Evolutionary conservation across 1,284 basidiomycete species (phyloP), one percentile per base, ranked within the genome.

Genomic region (Microbotryum lychnidis-dioicae): DNA sequence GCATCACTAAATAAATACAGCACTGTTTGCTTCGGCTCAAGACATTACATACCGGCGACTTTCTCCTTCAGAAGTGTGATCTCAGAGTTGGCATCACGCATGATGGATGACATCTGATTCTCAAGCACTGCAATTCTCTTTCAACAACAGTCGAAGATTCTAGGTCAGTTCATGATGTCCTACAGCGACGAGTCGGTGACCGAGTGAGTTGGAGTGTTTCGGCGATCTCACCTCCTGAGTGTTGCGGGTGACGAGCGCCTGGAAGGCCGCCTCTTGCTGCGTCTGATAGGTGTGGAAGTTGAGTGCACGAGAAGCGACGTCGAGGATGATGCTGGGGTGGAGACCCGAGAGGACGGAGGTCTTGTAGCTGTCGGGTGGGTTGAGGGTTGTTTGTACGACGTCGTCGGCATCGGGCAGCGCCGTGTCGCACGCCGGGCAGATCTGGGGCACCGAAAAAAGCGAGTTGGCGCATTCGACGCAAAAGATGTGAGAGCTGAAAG

Each of bases 401-500:
- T 91, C 88, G 71, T 91, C 87, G 18, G 86, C 85, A 74, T 91
- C 88, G 1, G 82, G 82, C 49, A 91, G 76, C 49, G 81, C 79
- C 0, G 87, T 87, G 72, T 90, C 87, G 72, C 88, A 91, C 23
- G 87, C 87, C 69, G 87, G 87, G 73, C 88, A 90, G 42, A 87
- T 77, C 54, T 86, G 81, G 18, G 87, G 81, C 2, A 81, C 77
- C 63, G 83, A 86, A 76, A 91, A 90, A 21, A 88, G 75, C 69
- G 87, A 84, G 71, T 88, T 89, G 25, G 88, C 88, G 72, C 89
- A 90, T 23, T 87, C 85, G 62, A 89, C 86, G 89, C 67, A 33
- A 37, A 63, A 56, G 55, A 65, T 60, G 52, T 60, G 48, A 48
- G 69, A 45, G 60, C 49, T 54, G 48, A 21, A 2, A 1, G 6